phyloP scores from a whole-genome alignment of 139 green algal species.

The Chlamydomonas sp. region DNA sequence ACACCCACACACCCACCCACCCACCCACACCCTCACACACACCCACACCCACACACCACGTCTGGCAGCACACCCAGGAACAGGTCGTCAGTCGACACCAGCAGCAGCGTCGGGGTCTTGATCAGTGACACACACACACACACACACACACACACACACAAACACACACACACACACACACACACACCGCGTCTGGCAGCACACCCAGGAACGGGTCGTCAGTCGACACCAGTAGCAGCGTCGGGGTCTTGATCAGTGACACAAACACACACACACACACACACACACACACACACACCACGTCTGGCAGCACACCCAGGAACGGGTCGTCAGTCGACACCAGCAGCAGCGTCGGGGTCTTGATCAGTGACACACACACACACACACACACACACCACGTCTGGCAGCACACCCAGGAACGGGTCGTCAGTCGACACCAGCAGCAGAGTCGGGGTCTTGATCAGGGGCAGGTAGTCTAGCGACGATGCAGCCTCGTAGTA shows the following conservation, averaged over 20 bases:
- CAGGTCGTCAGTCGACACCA: conserved; percentile 50
- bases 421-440: conserved; percentile 52
- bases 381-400: conserved; percentile 4
- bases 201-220: too few species aligned
- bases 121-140: too few species aligned
- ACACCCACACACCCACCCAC: too few species aligned
- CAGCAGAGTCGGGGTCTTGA: conserved; percentile 47
- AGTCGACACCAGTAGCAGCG: too few species aligned
- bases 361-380: too few species aligned
- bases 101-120: conserved; percentile 51
- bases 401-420: conserved; percentile 35
- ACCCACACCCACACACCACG: neutral
- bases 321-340: conserved; percentile 55
- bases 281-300: too few species aligned
- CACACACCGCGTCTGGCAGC: too few species aligned
- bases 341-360: conserved; percentile 53
- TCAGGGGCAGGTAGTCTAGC: conserved; percentile 41
- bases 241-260: too few species aligned
- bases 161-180: too few species aligned
- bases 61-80: conserved; percentile 37
- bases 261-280: too few species aligned
- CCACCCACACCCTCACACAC: too few species aligned
- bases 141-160: too few species aligned
- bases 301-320: conserved; percentile 24
- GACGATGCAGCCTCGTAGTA: conserved; percentile 46